These are phyloP conservation scores for Coemansia sp. DNA, from an alignment of 192 early-diverging fungal species.

Conservation along the genomic window DNA sequence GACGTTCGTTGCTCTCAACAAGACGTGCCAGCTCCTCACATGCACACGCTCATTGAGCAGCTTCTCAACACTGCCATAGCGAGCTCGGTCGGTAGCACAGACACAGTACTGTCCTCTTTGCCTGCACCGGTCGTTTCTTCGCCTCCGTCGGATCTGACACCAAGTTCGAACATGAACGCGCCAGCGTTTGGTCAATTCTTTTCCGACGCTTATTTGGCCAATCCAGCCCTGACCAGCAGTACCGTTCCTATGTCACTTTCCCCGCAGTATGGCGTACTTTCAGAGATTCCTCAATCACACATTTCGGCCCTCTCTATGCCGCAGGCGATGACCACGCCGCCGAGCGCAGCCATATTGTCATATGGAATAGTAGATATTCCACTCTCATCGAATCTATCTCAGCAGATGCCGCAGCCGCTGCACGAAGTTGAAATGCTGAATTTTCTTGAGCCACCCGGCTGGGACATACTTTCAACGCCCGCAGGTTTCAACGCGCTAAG, in stretches of 20 bases:
- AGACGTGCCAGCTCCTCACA: not conserved
- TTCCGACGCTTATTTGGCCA: not conserved
- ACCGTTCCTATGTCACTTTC: not conserved
- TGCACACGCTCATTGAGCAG: conserved; percentile 1
- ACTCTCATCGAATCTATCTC: not conserved
- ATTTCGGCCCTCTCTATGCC: not conserved
- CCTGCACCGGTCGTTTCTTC: not conserved
- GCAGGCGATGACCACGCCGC: not conserved
- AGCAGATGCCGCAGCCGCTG: not conserved
- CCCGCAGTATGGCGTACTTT: not conserved
- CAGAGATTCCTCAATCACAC: not conserved
- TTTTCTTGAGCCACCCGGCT: not conserved
- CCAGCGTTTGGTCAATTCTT: not conserved
- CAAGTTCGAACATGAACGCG: not conserved
- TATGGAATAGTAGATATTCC: not conserved
- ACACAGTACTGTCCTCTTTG: not conserved
- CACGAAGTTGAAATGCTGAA: not conserved
- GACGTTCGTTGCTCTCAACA: not conserved
- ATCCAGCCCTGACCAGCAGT: not conserved
- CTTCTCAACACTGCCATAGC: not conserved
- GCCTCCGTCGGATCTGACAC: not conserved
- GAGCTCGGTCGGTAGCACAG: not conserved
- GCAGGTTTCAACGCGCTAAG: not conserved
- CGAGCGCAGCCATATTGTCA: not conserved
- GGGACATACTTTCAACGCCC: not conserved